A percentile compares a stretch with the other conserved stretches of the same genome.
Conservation (phyloP, 169 alveolate genomes). For the Cryptosporidium meleagridis region DNA sequence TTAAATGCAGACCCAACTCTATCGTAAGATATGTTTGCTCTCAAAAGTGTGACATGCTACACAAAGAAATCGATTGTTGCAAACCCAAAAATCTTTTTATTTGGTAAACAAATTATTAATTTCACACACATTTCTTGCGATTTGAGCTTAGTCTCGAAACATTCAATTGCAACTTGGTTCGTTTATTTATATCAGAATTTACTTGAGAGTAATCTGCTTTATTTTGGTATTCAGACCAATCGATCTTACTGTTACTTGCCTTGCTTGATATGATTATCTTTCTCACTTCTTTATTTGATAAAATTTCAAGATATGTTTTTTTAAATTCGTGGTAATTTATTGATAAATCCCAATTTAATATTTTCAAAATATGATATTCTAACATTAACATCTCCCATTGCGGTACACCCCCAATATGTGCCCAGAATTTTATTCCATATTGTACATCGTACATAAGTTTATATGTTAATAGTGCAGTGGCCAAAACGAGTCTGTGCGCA, state of each 20-base stretch:
- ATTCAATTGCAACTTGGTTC: conserved; percentile 37
- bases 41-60: conserved; percentile 40
- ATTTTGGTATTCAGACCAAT: background rate
- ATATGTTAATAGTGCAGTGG: conserved; percentile 51
- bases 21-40: conserved; percentile 73
- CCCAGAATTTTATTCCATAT: conserved; percentile 70
- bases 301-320: conserved; percentile 15
- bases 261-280: background rate
- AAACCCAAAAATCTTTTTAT: conserved; percentile 63
- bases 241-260: background rate
- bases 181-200: background rate
- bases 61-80: conserved; percentile 67
- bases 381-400: conserved; percentile 73
- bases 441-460: conserved; percentile 71
- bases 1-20: conserved; percentile 48
- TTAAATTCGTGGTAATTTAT: conserved; percentile 44
- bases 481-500: conserved; percentile 61
- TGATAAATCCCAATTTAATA: conserved; percentile 50
- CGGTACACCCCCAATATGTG: conserved; percentile 74
- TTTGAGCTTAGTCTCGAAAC: conserved; percentile 40
- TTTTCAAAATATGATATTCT: conserved; percentile 46
- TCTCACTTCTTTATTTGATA: background rate
- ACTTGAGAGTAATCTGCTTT: background rate
- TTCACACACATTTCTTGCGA: conserved; percentile 62
- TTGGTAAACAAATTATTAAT: conserved; percentile 12